A percentile compares a stretch with the other conserved stretches of the same genome.
Conservation (phyloP, 169 alveolate species). For the Cryptosporidium bovis region DNA sequence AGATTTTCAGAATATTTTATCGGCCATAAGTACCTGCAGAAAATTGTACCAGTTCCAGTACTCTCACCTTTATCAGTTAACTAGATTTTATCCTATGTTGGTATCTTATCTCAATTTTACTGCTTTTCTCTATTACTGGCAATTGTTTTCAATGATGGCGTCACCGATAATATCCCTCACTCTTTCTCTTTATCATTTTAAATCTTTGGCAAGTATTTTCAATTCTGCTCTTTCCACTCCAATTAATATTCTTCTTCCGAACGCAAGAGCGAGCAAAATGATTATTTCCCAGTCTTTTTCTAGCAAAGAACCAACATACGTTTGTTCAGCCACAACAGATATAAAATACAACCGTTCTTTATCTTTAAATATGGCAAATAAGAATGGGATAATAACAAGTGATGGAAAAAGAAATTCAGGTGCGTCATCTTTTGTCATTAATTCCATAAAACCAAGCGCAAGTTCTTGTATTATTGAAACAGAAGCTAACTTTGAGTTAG, state of each 20-base stretch:
- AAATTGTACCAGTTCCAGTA: constrained; percentile 57
- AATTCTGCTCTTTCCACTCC: constrained; percentile 56
- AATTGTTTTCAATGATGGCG: constrained; percentile 45
- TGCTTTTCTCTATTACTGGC: constrained; percentile 62
- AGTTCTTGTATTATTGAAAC: no score
- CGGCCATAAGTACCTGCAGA: constrained; percentile 9
- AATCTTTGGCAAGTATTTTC: constrained; percentile 15
- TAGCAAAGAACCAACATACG: constrained; percentile 7
- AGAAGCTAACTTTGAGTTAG: no score
- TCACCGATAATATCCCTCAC: constrained; percentile 30
- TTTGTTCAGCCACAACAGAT: no score
- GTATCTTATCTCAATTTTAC: constrained; percentile 26
- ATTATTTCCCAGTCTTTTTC: constrained; percentile 46
- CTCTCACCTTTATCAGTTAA: constrained; percentile 50
- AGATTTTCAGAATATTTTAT: neutral
- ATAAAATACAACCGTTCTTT: no score
- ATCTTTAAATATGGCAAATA: no score
- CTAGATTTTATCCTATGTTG: constrained; percentile 42
- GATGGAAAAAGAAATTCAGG: no score
- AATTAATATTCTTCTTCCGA: constrained; percentile 37
- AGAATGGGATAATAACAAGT: no score
- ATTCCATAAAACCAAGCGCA: no score
- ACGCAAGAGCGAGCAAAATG: constrained; percentile 54
- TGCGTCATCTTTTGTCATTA: no score
- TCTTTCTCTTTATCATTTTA: constrained; percentile 46